These are phyloP conservation scores for Thermothielavioides terrestris DNA, from an alignment of 495 filamentous ascomycete species.

Conservation along the genomic window DNA sequence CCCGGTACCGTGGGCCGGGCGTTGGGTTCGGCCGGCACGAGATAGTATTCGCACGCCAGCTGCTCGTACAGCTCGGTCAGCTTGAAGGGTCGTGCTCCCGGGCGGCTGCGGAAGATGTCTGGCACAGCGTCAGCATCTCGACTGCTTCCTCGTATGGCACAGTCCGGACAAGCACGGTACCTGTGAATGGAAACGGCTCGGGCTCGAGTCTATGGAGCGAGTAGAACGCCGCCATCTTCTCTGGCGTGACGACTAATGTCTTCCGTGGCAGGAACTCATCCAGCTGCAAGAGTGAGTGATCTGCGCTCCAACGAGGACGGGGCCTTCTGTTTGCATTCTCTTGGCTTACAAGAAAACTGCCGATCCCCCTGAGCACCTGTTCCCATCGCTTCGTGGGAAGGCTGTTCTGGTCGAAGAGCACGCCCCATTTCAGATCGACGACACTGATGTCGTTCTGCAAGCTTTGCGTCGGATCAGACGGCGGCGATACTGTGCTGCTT, in stretches of 20 bases:
- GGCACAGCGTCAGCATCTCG: background rate
- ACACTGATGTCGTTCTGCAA: slow-evolving; percentile 16
- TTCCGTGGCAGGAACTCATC: slow-evolving; percentile 65
- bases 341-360: slow-evolving; percentile 62
- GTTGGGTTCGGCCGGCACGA: slow-evolving; percentile 55
- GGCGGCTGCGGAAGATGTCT: slow-evolving; percentile 16
- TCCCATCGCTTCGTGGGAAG: slow-evolving; percentile 59
- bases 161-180: slow-evolving; percentile 22
- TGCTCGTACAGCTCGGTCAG: slow-evolving; percentile 62
- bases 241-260: slow-evolving; percentile 70
- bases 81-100: slow-evolving; percentile 28
- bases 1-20: slow-evolving; percentile 62
- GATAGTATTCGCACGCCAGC: slow-evolving; percentile 69
- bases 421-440: slow-evolving; percentile 58
- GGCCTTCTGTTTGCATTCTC: background rate
- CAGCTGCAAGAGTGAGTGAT: slow-evolving; percentile 45
- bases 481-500: background rate
- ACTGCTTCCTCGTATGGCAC: background rate
- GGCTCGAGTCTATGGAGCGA: slow-evolving; percentile 49
- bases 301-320: no score
- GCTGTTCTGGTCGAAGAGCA: slow-evolving; percentile 60
- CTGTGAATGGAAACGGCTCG: slow-evolving; percentile 43
- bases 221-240: slow-evolving; percentile 77
- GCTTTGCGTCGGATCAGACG: background rate
- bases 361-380: slow-evolving; percentile 67